phyloP scores from a whole-genome alignment of 495 filamentous ascomycete genomes.

The Trichoderma asperelloides region DNA sequence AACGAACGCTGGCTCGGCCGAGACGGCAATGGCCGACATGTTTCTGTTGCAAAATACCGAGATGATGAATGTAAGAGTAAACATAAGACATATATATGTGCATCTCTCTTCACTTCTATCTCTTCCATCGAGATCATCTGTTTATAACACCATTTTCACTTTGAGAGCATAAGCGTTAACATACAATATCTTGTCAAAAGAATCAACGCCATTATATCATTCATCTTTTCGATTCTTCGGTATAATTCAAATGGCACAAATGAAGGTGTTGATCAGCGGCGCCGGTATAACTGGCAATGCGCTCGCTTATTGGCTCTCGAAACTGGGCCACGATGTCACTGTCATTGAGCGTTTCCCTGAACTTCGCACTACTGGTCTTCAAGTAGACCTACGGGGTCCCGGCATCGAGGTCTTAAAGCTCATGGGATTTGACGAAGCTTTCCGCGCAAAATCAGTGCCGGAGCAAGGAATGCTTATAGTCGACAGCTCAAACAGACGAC shows the following conservation, averaged over 20 bases:
- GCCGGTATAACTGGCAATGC: constrained; percentile 34
- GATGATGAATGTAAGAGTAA: not conserved
- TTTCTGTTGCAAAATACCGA: not conserved
- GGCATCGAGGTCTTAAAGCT: constrained; percentile 41
- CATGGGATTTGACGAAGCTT: constrained; percentile 40
- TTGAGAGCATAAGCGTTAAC: no score
- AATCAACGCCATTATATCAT: no score
- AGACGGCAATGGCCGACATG: constrained; percentile 23
- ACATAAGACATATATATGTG: not conserved
- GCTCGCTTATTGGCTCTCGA: constrained; percentile 44
- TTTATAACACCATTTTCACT: no score
- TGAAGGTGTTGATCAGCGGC: constrained; percentile 41
- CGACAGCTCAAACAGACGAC: constrained; percentile 22
- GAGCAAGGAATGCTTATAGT: constrained; percentile 39
- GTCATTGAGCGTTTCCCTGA: constrained; percentile 40
- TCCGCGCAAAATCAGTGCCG: constrained; percentile 28
- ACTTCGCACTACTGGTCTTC: constrained; percentile 40
- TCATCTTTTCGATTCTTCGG: not conserved
- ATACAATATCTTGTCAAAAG: no score
- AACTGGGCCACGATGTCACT: constrained; percentile 41
- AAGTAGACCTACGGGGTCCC: constrained; percentile 39
- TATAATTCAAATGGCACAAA: constrained; percentile 13
- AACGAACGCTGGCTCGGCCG: constrained; percentile 10
- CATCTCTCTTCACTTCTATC: not conserved
- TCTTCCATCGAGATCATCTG: not conserved